A percentile compares a stretch with the other conserved stretches of the same genome.
Evolutionary conservation across 2,329 filamentous ascomycete genomes (phyloP).

Genomic region (Proliferodiscus dingleyae): DNA sequence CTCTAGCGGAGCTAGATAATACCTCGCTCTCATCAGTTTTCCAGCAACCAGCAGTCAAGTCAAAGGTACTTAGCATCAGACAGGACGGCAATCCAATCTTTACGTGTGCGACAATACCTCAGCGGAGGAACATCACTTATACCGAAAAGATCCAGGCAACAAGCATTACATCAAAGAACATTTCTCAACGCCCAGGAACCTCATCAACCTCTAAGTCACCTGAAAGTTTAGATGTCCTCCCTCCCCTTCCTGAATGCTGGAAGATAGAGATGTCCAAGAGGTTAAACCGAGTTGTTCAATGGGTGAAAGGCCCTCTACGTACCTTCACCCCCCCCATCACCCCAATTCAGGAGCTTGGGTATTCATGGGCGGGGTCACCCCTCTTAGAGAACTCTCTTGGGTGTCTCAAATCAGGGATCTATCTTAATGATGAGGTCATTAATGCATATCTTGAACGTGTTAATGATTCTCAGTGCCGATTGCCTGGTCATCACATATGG

Average conservation of each 20-base stretch:
- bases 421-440: slow-evolving; percentile 14
- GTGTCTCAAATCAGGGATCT: slow-evolving; percentile 12
- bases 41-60: slow-evolving; percentile 8
- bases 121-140: slow-evolving; percentile 2
- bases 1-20: slow-evolving; percentile 8
- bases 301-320: not conserved
- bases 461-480: slow-evolving; percentile 8
- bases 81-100: slow-evolving; percentile 6
- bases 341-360: slow-evolving; percentile 9
- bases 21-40: slow-evolving; percentile 12
- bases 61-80: slow-evolving; percentile 8
- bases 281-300: slow-evolving; percentile 13
- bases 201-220: not conserved
- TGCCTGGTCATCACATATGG: slow-evolving; percentile 4
- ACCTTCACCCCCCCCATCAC: slow-evolving; percentile 10
- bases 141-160: not conserved
- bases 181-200: too few species aligned
- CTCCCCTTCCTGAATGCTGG: slow-evolving; percentile 9
- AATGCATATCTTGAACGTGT: slow-evolving; percentile 17
- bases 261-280: slow-evolving; percentile 11
- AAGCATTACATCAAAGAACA: too few species aligned
- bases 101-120: not conserved
- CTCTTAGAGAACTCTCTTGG: slow-evolving; percentile 9
- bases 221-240: slow-evolving; percentile 1
- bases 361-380: slow-evolving; percentile 1